A percentile compares a stretch with the other conserved stretches of the same genome.
phyloP scores from a whole-genome alignment of 2,329 filamentous ascomycete genomes.

The Alternaria triticina region DNA sequence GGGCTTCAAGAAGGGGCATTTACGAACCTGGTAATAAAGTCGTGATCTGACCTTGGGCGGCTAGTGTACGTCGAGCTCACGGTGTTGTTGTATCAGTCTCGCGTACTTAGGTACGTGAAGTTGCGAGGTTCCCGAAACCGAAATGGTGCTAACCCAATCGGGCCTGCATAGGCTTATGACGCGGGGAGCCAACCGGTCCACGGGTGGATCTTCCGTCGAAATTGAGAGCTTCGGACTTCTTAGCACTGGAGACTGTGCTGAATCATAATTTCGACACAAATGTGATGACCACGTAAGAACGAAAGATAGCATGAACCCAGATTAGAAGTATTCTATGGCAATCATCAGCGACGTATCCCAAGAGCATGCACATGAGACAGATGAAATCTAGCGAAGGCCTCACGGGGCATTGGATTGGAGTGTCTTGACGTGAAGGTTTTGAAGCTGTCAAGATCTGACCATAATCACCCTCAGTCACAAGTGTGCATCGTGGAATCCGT shows the following conservation, averaged over 20 bases:
- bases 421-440: background rate
- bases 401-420: background rate
- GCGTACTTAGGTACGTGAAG: constrained; percentile 24
- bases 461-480: background rate
- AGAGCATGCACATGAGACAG: background rate
- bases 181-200: constrained; percentile 11
- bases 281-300: background rate
- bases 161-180: constrained; percentile 7
- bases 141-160: constrained; percentile 15
- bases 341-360: background rate
- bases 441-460: background rate
- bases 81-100: constrained; percentile 14
- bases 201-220: constrained; percentile 10
- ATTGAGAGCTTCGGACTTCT: background rate
- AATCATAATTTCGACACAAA: background rate
- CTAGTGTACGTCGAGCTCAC: constrained; percentile 5
- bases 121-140: constrained; percentile 25
- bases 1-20: constrained; percentile 51
- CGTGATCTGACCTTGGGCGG: constrained; percentile 1
- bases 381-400: background rate
- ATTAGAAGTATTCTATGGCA: background rate
- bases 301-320: background rate
- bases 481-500: background rate
- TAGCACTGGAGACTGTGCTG: background rate
- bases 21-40: constrained; percentile 18